Evolutionary conservation across 2,329 filamentous ascomycete genomes (phyloP).

Genomic region (Paracoccidioides brasiliensis): DNA sequence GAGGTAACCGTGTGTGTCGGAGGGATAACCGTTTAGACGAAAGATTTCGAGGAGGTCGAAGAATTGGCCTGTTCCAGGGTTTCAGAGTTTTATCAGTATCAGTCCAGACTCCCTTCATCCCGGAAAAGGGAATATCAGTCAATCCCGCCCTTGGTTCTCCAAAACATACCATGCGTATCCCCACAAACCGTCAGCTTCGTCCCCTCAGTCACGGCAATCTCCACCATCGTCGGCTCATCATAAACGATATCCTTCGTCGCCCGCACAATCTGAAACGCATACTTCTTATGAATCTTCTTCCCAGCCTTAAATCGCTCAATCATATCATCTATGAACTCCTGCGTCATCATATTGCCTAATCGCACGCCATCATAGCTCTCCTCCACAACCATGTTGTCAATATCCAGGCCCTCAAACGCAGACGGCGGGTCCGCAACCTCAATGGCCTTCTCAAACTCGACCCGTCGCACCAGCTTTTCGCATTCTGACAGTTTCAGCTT

Average conservation of each 20-base stretch:
- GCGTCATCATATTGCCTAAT: conserved; percentile 71
- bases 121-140: too few species aligned
- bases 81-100: not conserved
- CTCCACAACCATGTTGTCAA: conserved; percentile 76
- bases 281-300: conserved; percentile 92
- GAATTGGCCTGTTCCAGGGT: conserved; percentile 60
- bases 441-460: conserved; percentile 90
- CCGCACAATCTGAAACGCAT: conserved; percentile 90
- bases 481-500: conserved; percentile 84
- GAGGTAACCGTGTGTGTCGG: conserved; percentile 79
- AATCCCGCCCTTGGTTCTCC: not conserved
- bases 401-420: conserved; percentile 75
- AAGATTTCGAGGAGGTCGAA: conserved; percentile 97
- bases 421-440: conserved; percentile 87
- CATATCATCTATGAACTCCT: conserved; percentile 97
- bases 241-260: conserved; percentile 82
- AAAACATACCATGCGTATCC: conserved; percentile 72
- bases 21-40: conserved; percentile 72
- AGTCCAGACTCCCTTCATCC: too few species aligned
- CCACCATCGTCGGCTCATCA: conserved; percentile 92
- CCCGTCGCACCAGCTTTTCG: conserved; percentile 82
- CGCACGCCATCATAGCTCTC: conserved; percentile 71
- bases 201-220: conserved; percentile 66
- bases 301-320: conserved; percentile 88
- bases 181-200: conserved; percentile 85